phyloP scores from a whole-genome alignment of 2,329 filamentous ascomycete genomes.

The Epichloe amarillans region DNA sequence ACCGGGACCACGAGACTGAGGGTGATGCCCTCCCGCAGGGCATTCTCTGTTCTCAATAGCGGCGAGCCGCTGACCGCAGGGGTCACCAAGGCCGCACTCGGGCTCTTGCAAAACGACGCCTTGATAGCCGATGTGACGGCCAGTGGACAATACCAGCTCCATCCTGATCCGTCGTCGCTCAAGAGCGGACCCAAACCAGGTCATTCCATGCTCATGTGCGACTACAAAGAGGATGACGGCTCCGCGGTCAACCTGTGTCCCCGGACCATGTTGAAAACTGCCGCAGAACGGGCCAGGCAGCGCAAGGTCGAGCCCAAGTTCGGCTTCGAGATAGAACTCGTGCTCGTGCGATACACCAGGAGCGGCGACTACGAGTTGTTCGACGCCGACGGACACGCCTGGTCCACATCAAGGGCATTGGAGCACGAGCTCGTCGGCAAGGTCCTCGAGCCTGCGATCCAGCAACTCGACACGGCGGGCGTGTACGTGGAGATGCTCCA shows the following conservation, averaged over 20 bases:
- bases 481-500: conserved; percentile 63
- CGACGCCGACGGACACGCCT: conserved; percentile 52
- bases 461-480: conserved; percentile 43
- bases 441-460: conserved; percentile 53
- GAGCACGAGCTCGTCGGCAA: conserved; percentile 41
- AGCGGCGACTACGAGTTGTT: conserved; percentile 28
- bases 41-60: conserved; percentile 31
- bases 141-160: conserved; percentile 52
- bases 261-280: conserved; percentile 43
- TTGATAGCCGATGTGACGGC: conserved; percentile 39
- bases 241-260: conserved; percentile 45
- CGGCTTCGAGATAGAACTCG: conserved; percentile 74
- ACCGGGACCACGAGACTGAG: conserved; percentile 55
- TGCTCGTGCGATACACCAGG: conserved; percentile 44
- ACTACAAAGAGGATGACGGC: conserved; percentile 47
- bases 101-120: conserved; percentile 54
- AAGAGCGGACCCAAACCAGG: conserved; percentile 42
- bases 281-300: conserved; percentile 36
- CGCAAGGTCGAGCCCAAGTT: conserved; percentile 47
- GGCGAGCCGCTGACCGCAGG: conserved; percentile 37
- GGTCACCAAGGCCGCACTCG: conserved; percentile 50
- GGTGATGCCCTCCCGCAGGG: conserved; percentile 50
- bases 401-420: conserved; percentile 52
- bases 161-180: conserved; percentile 52
- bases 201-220: conserved; percentile 53